Base-by-base conservation (phyloP, 2,329 filamentous ascomycete species). In the Aspergillus aculeatus region DNA sequence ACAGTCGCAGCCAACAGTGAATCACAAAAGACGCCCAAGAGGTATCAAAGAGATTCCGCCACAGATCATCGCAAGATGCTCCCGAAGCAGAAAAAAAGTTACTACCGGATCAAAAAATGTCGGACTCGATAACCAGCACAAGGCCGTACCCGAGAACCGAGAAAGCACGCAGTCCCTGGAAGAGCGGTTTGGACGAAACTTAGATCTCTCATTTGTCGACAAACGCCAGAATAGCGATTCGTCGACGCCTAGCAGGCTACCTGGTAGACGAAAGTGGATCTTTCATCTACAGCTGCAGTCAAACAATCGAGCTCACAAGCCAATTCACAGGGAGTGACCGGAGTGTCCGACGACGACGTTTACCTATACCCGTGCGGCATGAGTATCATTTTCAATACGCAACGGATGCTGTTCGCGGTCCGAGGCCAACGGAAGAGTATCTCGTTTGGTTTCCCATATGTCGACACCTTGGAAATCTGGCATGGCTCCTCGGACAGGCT, bases 331-430 rank as follows among this genome's bases (percentile, higher is more conserved):
- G 29, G 50, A n/a, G 50, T 23, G 50, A 10, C 23, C 7, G 23
- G 23, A 29, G 12, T 26, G 16, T 50, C 50, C 31, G 29, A 26
- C 9, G 10, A 52, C 12, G 31, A 35, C 5, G 50, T 52, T 24
- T 52, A 52, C 24, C 50, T 52, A 21, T 52, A 52, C 12, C 32
- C 50, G 7, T 52, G 50, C 32, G 50, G 50, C 32, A 52, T 52
- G 50, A 41, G 41, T 23, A 10, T 32, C 19, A 52, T 38, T n/a
- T 52, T 52, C 31, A 38, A 35, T 11, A 41, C 32, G 4, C 50
- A 52, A 12, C 19, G 32, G 5, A 41, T 52, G 50, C 26, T 52
- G 32, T 21, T 52, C 6, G 11, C 32, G 2, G 9, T 23, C 9
- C 23, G 32, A 23, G 50, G 50, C 6, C 50, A 41, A 23, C n/a